These are phyloP conservation scores for Rhododendron molle DNA, from an alignment of 148 eudicot genomes.

Conservation along the genomic window DNA sequence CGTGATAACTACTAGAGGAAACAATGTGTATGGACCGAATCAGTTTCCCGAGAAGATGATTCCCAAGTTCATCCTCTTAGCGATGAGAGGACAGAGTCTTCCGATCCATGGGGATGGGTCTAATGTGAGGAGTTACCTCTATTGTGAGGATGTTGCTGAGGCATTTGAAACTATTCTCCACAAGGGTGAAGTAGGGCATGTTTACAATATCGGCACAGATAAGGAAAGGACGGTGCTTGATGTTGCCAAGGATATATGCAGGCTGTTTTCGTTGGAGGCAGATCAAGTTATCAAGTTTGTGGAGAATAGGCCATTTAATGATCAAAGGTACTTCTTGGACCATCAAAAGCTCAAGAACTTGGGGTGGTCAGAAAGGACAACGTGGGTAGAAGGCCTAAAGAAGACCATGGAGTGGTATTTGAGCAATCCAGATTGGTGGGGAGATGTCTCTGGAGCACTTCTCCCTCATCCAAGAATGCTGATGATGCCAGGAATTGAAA, in stretches of 20 bases:
- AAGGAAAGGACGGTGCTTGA: constrained; percentile 22
- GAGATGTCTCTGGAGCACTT: constrained; percentile 20
- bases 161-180: constrained; percentile 22
- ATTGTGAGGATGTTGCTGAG: constrained; percentile 23
- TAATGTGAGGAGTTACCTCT: constrained; percentile 18
- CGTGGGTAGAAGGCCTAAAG: constrained; percentile 19
- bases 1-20: constrained; percentile 22
- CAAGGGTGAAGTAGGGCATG: constrained; percentile 17
- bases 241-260: constrained; percentile 17
- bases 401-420: constrained; percentile 21
- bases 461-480: constrained; percentile 23
- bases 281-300: constrained; percentile 14
- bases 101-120: constrained; percentile 25
- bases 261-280: constrained; percentile 5
- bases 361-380: constrained; percentile 19
- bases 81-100: constrained; percentile 17
- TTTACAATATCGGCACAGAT: constrained; percentile 20
- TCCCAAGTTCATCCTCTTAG: constrained; percentile 23
- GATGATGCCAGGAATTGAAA: constrained; percentile 17
- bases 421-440: constrained; percentile 22
- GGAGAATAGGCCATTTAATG: constrained; percentile 23
- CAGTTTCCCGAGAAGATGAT: constrained; percentile 25
- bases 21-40: constrained; percentile 23
- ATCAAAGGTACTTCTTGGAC: constrained; percentile 22
- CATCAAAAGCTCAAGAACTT: constrained; percentile 20